Percentiles rank a stretch among this genome's conserved stretches.
phyloP scores from a whole-genome alignment of 805 yeast genomes.

The Candida methanosorbosa region DNA sequence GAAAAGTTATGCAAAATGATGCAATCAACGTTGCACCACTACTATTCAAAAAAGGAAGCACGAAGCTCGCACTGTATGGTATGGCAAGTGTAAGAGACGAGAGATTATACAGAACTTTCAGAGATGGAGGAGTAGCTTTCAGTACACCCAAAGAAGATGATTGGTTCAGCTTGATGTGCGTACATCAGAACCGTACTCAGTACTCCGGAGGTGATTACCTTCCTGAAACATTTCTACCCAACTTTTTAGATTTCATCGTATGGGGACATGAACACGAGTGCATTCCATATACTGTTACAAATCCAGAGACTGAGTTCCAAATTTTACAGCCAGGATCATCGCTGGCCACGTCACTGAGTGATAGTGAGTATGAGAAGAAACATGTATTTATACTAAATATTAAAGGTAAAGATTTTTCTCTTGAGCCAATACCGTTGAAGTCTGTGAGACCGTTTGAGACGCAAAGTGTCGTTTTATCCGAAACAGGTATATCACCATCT shows the following conservation, averaged over 20 bases:
- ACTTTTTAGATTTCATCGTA: slow-evolving; percentile 69
- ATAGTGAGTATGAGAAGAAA: slow-evolving; percentile 74
- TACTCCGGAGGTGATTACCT: slow-evolving; percentile 75
- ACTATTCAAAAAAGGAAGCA: slow-evolving; percentile 71
- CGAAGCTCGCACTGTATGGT: slow-evolving; percentile 83
- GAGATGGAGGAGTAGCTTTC: slow-evolving; percentile 74
- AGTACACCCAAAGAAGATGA: slow-evolving; percentile 57
- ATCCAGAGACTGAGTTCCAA: slow-evolving; percentile 55
- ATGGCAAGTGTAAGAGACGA: slow-evolving; percentile 87
- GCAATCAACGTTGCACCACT: slow-evolving; percentile 68
- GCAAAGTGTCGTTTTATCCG: slow-evolving; percentile 50
- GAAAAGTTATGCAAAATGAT: slow-evolving; percentile 70
- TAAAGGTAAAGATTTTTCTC: slow-evolving; percentile 42
- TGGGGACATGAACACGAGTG: slow-evolving; percentile 99
- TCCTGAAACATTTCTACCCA: slow-evolving; percentile 80
- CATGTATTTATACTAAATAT: slow-evolving; percentile 65
- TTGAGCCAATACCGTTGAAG: slow-evolving; percentile 55
- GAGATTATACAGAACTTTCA: slow-evolving; percentile 70
- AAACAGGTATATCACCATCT: slow-evolving; percentile 50
- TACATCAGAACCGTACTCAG: slow-evolving; percentile 86
- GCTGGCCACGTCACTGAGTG: slow-evolving; percentile 82
- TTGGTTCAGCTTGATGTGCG: slow-evolving; percentile 81
- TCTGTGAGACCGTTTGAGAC: slow-evolving; percentile 80
- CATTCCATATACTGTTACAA: slow-evolving; percentile 55
- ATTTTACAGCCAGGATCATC: slow-evolving; percentile 92